Evolutionary conservation across 371 early-diverging fungal genomes (phyloP).

Genomic region (Mortierella sp.): DNA sequence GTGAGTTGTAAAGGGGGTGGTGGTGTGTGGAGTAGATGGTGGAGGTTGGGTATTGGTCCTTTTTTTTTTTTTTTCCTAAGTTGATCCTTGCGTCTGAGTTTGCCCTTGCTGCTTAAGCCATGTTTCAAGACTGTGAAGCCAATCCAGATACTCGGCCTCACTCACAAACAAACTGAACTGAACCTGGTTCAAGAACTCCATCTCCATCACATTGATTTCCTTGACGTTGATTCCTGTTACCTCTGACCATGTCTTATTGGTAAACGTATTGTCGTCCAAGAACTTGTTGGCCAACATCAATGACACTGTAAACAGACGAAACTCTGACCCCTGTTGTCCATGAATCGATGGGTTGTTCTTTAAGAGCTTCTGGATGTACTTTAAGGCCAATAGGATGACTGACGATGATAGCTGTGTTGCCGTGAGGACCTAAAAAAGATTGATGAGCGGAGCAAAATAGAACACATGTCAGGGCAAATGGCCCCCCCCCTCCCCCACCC

Average conservation of each 20-base stretch:
- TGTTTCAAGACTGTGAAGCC: conserved; percentile 57
- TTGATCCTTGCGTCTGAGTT: not conserved
- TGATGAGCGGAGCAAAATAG: too few relatives aligned
- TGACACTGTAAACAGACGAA: conserved; percentile 80
- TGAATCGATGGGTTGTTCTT: conserved; percentile 70
- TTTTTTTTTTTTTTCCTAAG: too few relatives aligned
- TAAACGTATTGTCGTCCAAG: conserved; percentile 75
- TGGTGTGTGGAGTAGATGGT: too few relatives aligned
- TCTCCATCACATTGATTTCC: conserved; percentile 77
- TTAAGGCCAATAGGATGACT: conserved; percentile 66
- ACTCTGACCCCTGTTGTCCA: conserved; percentile 80
- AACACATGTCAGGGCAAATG: too few relatives aligned
- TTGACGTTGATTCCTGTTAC: conserved; percentile 73
- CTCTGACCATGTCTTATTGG: conserved; percentile 78
- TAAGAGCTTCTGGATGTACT: conserved; percentile 71
- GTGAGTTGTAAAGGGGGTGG: too few relatives aligned
- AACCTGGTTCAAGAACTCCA: conserved; percentile 73
- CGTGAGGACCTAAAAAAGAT: conserved; percentile 53
- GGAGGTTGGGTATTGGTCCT: too few relatives aligned
- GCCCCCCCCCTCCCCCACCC: too few relatives aligned
- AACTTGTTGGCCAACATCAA: conserved; percentile 80
- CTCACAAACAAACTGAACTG: conserved; percentile 68
- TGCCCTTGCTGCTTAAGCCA: conserved; percentile 53
- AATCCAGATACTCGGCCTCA: conserved; percentile 65
- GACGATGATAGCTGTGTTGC: conserved; percentile 75